phyloP scores from a whole-genome alignment of 2,329 filamentous ascomycete genomes.

The Acarospora socialis region DNA sequence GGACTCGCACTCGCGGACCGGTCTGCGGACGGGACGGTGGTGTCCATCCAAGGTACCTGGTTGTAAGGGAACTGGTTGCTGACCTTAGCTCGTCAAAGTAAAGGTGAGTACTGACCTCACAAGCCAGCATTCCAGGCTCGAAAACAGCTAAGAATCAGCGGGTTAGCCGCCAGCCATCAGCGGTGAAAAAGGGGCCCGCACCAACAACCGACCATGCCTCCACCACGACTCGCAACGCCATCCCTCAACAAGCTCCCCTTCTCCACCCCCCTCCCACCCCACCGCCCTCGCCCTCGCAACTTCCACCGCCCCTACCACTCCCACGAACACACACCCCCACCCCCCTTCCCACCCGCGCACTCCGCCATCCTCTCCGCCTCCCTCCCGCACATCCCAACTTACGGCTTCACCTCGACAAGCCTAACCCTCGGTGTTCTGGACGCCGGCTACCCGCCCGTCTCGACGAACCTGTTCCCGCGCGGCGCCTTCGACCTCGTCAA shows the following conservation, averaged over 20 bases:
- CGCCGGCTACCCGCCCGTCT: slow-evolving; percentile 74
- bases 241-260: slow-evolving; percentile 1
- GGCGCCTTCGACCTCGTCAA: slow-evolving; percentile 70
- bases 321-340: slow-evolving; percentile 48
- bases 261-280: slow-evolving; percentile 5
- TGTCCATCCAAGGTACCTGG: too few relatives aligned
- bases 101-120: too few relatives aligned
- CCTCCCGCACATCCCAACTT: slow-evolving; percentile 58
- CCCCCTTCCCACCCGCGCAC: slow-evolving; percentile 56
- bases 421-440: slow-evolving; percentile 69
- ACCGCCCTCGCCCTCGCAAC: slow-evolving; percentile 5
- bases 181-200: too few relatives aligned
- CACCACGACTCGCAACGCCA: too few relatives aligned
- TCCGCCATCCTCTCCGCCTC: slow-evolving; percentile 67
- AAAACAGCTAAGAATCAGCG: too few relatives aligned
- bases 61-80: too few relatives aligned
- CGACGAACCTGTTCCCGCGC: slow-evolving; percentile 64
- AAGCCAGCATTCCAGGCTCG: too few relatives aligned
- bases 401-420: slow-evolving; percentile 67
- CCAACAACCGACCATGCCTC: too few relatives aligned
- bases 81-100: too few relatives aligned
- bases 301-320: slow-evolving; percentile 50
- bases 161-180: too few relatives aligned
- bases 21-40: too few relatives aligned
- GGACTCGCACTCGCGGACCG: too few relatives aligned